phyloP scores from a whole-genome alignment of 108 stramenopile genomes.

The Nitzschia sp. region DNA sequence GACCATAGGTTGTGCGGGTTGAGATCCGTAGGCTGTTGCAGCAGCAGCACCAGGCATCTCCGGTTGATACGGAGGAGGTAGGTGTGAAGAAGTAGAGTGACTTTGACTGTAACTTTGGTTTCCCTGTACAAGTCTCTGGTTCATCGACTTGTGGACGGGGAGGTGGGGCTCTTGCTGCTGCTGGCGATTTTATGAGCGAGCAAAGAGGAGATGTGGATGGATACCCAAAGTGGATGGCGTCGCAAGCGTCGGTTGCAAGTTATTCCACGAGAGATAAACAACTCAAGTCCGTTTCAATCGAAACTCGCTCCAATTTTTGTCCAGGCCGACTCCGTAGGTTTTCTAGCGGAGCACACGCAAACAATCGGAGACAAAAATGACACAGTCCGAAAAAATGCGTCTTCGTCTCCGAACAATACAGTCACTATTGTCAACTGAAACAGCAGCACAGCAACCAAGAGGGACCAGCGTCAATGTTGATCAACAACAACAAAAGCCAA shows the following conservation, averaged over 20 bases:
- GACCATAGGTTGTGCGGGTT: conserved; percentile 24
- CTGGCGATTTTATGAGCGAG: neutral
- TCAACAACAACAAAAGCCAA: neutral
- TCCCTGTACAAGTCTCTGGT: neutral
- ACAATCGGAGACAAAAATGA: conserved; percentile 7
- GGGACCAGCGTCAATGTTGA: neutral
- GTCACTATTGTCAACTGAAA: neutral
- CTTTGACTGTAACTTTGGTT: neutral
- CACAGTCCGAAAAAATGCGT: neutral
- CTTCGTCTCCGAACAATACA: neutral
- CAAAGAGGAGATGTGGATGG: neutral
- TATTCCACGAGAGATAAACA: neutral
- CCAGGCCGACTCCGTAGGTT: conserved; percentile 3
- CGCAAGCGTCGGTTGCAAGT: conserved; percentile 7
- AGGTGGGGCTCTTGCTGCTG: neutral
- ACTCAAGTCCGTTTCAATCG: conserved; percentile 3
- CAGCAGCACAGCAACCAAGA: neutral
- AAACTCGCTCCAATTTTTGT: neutral
- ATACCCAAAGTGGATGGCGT: neutral
- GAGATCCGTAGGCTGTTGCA: conserved; percentile 7
- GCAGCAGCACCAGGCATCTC: conserved; percentile 13
- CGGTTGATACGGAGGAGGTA: conserved; percentile 5
- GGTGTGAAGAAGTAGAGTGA: too few relatives aligned
- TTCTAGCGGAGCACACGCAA: conserved; percentile 2
- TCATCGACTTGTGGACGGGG: conserved; percentile 3